These are phyloP conservation scores for Colletotrichum sidae DNA, from an alignment of 2,329 filamentous ascomycete species.

Conservation along the genomic window DNA sequence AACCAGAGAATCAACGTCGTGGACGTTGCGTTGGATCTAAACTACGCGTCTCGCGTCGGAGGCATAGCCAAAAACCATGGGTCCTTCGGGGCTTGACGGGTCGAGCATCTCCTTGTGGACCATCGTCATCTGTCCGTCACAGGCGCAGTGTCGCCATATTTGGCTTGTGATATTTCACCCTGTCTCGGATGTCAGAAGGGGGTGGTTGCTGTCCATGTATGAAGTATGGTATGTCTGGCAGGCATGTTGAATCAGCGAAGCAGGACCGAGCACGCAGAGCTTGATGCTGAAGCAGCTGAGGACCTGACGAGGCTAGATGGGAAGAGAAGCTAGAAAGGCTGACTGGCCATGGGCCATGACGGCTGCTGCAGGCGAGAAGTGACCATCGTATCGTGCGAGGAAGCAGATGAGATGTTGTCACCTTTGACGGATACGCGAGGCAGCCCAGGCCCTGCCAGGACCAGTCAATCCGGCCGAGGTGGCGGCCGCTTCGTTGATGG, in stretches of 20 bases:
- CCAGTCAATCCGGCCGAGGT: slow-evolving; percentile 6
- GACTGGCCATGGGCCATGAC: slow-evolving; percentile 5
- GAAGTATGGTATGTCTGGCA: slow-evolving; percentile 8
- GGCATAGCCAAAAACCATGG: background rate
- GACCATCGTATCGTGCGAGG: slow-evolving; percentile 1
- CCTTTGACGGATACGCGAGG: slow-evolving; percentile 19
- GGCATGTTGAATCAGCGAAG: slow-evolving; percentile 30
- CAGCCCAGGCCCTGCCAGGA: background rate
- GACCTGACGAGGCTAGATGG: slow-evolving; percentile 2
- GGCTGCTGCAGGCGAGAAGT: slow-evolving; percentile 32
- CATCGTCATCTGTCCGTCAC: slow-evolving; percentile 18
- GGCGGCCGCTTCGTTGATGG: slow-evolving; percentile 10
- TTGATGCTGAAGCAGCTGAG: background rate
- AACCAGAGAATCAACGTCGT: slow-evolving; percentile 23
- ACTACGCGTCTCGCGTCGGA: background rate
- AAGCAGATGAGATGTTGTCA: slow-evolving; percentile 16
- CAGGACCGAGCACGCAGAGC: slow-evolving; percentile 18
- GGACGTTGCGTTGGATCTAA: slow-evolving; percentile 5
- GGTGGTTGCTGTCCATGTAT: slow-evolving; percentile 9
- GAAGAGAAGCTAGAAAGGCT: background rate
- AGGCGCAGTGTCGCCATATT: slow-evolving; percentile 15
- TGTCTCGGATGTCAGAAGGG: slow-evolving; percentile 28
- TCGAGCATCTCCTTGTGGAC: slow-evolving; percentile 14
- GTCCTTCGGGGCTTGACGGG: slow-evolving; percentile 11
- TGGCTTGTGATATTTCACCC: slow-evolving; percentile 15